Percentiles rank a stretch among this genome's conserved stretches.
Evolutionary conservation across 2,329 filamentous ascomycete genomes (phyloP).

Genomic region (Ophiobolus disseminans): DNA sequence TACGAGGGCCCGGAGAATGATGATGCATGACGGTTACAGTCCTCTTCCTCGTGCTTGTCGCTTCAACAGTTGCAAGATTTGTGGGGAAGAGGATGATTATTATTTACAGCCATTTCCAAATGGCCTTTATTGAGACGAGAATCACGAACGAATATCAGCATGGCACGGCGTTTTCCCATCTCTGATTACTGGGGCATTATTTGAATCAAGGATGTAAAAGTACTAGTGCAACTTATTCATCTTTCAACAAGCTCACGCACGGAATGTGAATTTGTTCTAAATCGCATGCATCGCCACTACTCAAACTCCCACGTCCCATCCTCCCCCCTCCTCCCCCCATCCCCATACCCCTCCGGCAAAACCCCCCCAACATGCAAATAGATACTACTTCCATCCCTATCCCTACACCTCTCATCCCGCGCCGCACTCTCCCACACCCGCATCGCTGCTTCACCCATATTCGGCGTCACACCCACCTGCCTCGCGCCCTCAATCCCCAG

Average conservation of each 20-base stretch:
- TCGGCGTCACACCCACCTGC: slow-evolving; percentile 32
- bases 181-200: no score
- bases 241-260: slow-evolving; percentile 1
- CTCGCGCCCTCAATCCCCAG: slow-evolving; percentile 37
- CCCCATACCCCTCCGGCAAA: slow-evolving; percentile 35
- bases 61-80: slow-evolving; percentile 31
- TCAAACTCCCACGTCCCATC: slow-evolving; percentile 36
- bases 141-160: slow-evolving; percentile 1
- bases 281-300: no score
- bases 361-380: slow-evolving; percentile 41
- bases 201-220: no score
- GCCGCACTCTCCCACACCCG: slow-evolving; percentile 34
- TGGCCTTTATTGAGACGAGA: no score
- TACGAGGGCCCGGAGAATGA: slow-evolving; percentile 24
- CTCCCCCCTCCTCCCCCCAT: slow-evolving; percentile 29
- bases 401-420: slow-evolving; percentile 29
- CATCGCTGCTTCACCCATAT: slow-evolving; percentile 40
- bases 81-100: slow-evolving; percentile 35
- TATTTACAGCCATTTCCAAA: no score
- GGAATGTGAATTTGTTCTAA: no score
- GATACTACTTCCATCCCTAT: slow-evolving; percentile 40
- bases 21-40: slow-evolving; percentile 34
- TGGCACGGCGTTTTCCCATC: not conserved
- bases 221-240: no score
- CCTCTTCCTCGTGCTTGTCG: slow-evolving; percentile 29